A percentile compares a stretch with the other conserved stretches of the same genome.
These are phyloP conservation scores for Lignosus rhinocerotis DNA, from an alignment of 1,284 basidiomycete species.

Conservation along the genomic window DNA sequence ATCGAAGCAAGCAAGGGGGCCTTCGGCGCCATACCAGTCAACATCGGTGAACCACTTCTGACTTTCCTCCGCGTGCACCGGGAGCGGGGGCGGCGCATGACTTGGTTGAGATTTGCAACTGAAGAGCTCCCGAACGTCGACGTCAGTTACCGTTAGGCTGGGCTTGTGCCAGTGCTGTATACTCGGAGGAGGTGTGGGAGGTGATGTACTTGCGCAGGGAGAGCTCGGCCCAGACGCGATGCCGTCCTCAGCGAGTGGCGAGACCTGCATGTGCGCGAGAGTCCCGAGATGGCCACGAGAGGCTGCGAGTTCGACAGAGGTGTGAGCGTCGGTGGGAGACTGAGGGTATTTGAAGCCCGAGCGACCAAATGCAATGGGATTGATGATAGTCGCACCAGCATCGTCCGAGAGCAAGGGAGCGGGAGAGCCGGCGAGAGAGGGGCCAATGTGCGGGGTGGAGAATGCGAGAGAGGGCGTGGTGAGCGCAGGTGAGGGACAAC, in stretches of 20 bases:
- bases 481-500: slow-evolving; percentile 6
- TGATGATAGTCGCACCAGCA: slow-evolving; percentile 1
- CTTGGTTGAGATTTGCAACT: background rate
- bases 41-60: slow-evolving; percentile 19
- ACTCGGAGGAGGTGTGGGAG: background rate
- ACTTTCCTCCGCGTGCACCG: background rate
- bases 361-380: background rate
- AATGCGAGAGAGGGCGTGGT: slow-evolving; percentile 3
- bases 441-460: background rate
- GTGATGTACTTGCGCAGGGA: background rate
- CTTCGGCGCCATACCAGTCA: slow-evolving; percentile 12
- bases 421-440: slow-evolving; percentile 4
- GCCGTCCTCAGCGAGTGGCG: slow-evolving; percentile 2
- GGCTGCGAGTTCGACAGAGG: slow-evolving; percentile 1
- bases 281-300: background rate
- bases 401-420: slow-evolving; percentile 12
- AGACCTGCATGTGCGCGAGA: slow-evolving; percentile 11
- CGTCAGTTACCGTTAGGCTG: background rate
- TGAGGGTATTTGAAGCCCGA: background rate
- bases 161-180: background rate
- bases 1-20: slow-evolving; percentile 7
- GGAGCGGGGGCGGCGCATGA: background rate
- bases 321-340: background rate
- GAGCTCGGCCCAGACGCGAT: background rate
- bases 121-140: background rate